Conservation (phyloP, 2,329 filamentous ascomycete genomes). For the Laburnicola sp. region DNA sequence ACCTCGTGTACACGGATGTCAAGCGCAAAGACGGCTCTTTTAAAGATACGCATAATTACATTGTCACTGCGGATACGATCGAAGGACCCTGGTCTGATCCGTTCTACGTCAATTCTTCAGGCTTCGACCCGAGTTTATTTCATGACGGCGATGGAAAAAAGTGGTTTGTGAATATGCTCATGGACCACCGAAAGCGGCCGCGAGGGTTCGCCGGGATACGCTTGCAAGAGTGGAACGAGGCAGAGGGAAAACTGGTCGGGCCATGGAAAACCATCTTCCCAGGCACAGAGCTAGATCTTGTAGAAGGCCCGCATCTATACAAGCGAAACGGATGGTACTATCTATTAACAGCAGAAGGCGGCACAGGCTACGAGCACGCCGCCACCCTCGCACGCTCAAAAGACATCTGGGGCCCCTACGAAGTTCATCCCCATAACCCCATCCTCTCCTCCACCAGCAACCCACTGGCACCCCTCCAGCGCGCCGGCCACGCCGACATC, state of each 20-base stretch:
- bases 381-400: conserved; percentile 46
- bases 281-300: conserved; percentile 57
- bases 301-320: conserved; percentile 44
- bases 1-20: conserved; percentile 67
- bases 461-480: conserved; percentile 35
- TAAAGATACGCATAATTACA: conserved; percentile 67
- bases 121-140: conserved; percentile 59
- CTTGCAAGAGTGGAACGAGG: conserved; percentile 61
- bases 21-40: conserved; percentile 69
- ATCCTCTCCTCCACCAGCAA: conserved; percentile 49
- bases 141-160: conserved; percentile 44
- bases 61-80: conserved; percentile 56
- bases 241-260: conserved; percentile 56
- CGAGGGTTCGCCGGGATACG: conserved; percentile 59
- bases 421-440: conserved; percentile 46
- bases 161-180: conserved; percentile 45
- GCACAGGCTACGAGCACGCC: conserved; percentile 47
- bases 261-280: conserved; percentile 57
- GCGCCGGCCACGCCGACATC: conserved; percentile 44
- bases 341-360: conserved; percentile 44
- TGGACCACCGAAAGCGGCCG: conserved; percentile 40
- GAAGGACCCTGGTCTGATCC: conserved; percentile 66
- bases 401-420: conserved; percentile 49
- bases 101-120: conserved; percentile 61
- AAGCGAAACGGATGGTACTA: conserved; percentile 44